Evolutionary conservation across 163 green algal genomes (phyloP).

Genomic region (Smithsoniella earleae): DNA sequence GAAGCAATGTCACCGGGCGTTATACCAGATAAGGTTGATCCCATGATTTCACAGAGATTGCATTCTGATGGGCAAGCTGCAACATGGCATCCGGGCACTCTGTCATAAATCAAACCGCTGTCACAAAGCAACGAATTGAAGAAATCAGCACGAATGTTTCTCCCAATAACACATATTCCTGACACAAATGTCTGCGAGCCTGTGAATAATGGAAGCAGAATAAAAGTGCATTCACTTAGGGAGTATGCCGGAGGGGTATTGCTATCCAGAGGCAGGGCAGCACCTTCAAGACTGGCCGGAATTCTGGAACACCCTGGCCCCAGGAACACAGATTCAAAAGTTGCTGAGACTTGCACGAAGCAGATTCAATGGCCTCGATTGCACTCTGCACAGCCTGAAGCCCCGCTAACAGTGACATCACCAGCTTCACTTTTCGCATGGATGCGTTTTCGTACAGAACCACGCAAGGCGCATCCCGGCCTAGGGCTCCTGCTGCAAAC

Average conservation of each 20-base stretch:
- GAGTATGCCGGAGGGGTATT: no score
- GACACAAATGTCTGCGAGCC: no score
- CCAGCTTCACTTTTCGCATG: conserved; percentile 43
- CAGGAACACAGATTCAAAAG: background rate
- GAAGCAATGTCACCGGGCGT: no score
- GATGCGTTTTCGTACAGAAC: conserved; percentile 89
- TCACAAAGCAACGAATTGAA: no score
- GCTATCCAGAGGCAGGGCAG: background rate
- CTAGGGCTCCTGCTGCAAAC: conserved; percentile 39
- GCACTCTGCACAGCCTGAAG: conserved; percentile 35
- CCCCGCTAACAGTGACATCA: conserved; percentile 40
- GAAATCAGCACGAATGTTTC: no score
- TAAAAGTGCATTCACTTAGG: conserved; percentile 13
- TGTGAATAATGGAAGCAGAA: background rate
- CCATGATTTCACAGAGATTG: background rate
- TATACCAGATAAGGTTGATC: no score
- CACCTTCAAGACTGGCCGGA: conserved; percentile 19
- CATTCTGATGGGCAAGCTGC: background rate
- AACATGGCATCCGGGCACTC: background rate
- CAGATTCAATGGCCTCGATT: background rate
- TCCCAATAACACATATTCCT: no score
- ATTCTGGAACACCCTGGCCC: conserved; percentile 18
- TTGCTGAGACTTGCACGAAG: background rate
- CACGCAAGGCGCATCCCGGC: conserved; percentile 66
- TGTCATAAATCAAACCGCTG: no score